These are phyloP conservation scores for Saturnispora bothae DNA, from an alignment of 805 yeast species.

Conservation along the genomic window DNA sequence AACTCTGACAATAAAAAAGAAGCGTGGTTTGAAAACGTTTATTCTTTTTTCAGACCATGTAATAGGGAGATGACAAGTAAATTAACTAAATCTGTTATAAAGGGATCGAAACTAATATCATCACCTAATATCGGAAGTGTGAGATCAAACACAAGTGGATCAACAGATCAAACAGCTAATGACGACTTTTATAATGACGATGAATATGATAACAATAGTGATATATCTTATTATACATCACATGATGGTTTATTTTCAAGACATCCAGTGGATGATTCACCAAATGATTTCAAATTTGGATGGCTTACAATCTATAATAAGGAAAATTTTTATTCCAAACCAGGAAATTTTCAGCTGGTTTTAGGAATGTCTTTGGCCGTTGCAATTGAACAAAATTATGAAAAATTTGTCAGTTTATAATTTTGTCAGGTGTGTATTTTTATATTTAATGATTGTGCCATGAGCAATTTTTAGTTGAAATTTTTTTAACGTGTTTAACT, in stretches of 20 bases:
- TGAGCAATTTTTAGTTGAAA: too few relatives aligned
- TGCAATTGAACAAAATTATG: conserved; percentile 31
- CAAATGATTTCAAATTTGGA: conserved; percentile 49
- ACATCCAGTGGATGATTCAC: conserved; percentile 49
- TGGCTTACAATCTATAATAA: conserved; percentile 57
- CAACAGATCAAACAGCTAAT: conserved; percentile 11
- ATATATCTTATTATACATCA: conserved; percentile 28
- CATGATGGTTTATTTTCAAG: conserved; percentile 46
- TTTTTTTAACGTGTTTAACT: not conserved
- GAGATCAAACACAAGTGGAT: not conserved
- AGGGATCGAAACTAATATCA: conserved; percentile 9
- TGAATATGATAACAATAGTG: conserved; percentile 4
- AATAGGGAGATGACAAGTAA: conserved; percentile 21
- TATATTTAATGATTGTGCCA: not conserved
- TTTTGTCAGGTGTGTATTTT: too few relatives aligned
- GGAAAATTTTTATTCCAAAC: conserved; percentile 27
- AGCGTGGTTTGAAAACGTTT: conserved; percentile 21
- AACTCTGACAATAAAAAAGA: conserved; percentile 10
- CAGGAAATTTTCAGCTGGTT: conserved; percentile 45
- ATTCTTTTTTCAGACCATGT: conserved; percentile 24
- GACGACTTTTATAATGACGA: conserved; percentile 10
- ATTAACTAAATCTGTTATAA: conserved; percentile 20
- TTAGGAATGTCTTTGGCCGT: conserved; percentile 44
- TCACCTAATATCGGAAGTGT: not conserved
- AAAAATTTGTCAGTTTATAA: conserved; percentile 13